A percentile compares a stretch with the other conserved stretches of the same genome.
phyloP scores from a whole-genome alignment of 176 grass and related monocot species.

The Lolium rigidum region DNA sequence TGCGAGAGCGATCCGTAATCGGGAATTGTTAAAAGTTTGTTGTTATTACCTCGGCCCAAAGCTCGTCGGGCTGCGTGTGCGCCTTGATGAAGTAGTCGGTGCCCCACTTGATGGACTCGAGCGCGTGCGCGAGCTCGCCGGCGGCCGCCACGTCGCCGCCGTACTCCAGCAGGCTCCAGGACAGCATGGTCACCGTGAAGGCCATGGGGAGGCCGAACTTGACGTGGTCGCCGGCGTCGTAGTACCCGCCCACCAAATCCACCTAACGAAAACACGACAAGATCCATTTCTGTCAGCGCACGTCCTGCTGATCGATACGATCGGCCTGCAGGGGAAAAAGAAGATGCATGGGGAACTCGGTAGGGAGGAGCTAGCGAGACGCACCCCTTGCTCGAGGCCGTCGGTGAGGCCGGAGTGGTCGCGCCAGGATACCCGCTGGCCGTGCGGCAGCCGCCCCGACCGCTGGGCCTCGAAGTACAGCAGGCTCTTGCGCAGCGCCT shows the following conservation, averaged over 20 bases:
- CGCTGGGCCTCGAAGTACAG: constrained; percentile 98
- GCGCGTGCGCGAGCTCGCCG: constrained; percentile 67
- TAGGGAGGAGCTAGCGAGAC: not conserved
- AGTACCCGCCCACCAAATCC: constrained; percentile 88
- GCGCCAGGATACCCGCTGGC: constrained; percentile 83
- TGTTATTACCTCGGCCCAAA: constrained; percentile 65
- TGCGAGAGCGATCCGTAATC: not conserved
- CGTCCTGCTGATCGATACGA: not conserved
- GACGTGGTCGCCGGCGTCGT: constrained; percentile 95
- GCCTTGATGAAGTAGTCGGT: constrained; percentile 94
- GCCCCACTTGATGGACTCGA: constrained; percentile 87
- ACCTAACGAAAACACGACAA: constrained; percentile 42
- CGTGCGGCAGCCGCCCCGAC: constrained; percentile 80
- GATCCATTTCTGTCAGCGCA: constrained; percentile 33
- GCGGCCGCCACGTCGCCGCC: constrained; percentile 59
- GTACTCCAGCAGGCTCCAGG: constrained; percentile 76
- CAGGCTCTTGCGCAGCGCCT: constrained; percentile 81
- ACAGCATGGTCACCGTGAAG: constrained; percentile 88
- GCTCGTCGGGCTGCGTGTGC: constrained; percentile 67
- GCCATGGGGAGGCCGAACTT: constrained; percentile 93
- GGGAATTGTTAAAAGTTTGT: not conserved
- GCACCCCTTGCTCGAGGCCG: constrained; percentile 89
- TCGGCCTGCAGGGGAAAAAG: too few relatives aligned
- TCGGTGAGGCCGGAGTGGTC: constrained; percentile 93
- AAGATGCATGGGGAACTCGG: not conserved